Percentiles rank a stretch among this genome's conserved stretches.
These are phyloP conservation scores for Pichia sp. DNA, from an alignment of 1,139 yeast species.

Conservation along the genomic window DNA sequence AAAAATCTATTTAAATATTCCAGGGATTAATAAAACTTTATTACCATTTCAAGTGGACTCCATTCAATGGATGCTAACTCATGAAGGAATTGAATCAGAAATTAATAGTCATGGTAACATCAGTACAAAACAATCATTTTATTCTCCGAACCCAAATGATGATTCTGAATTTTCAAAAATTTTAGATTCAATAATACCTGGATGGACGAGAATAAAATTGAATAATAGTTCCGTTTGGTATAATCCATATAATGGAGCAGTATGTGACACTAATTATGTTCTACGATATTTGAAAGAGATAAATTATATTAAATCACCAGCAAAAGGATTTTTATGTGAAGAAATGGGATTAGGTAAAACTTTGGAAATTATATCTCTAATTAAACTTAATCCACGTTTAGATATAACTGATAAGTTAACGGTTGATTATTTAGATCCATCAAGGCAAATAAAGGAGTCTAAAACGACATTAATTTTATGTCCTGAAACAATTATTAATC, in stretches of 20 bases:
- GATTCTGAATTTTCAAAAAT: constrained; percentile 16
- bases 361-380: constrained; percentile 67
- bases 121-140: background rate
- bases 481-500: constrained; percentile 74
- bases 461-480: constrained; percentile 78
- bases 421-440: constrained; percentile 38
- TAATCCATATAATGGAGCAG: constrained; percentile 45
- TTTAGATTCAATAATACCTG: constrained; percentile 42
- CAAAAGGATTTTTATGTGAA: constrained; percentile 73
- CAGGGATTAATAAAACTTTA: constrained; percentile 20
- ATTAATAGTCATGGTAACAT: constrained; percentile 12
- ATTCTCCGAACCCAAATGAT: background rate
- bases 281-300: constrained; percentile 24
- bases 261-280: constrained; percentile 34
- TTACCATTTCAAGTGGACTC: constrained; percentile 53
- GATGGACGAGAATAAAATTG: constrained; percentile 39
- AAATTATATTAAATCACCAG: constrained; percentile 30
- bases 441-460: constrained; percentile 44
- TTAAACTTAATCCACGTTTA: constrained; percentile 49
- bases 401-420: constrained; percentile 7
- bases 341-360: constrained; percentile 98
- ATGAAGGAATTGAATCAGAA: constrained; percentile 47
- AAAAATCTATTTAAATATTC: constrained; percentile 12
- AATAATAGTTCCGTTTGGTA: constrained; percentile 33
- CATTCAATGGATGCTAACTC: constrained; percentile 55